A percentile compares a stretch with the other conserved stretches of the same genome.
phyloP scores from a whole-genome alignment of 805 yeast genomes.

The Myxozyma geophila region DNA sequence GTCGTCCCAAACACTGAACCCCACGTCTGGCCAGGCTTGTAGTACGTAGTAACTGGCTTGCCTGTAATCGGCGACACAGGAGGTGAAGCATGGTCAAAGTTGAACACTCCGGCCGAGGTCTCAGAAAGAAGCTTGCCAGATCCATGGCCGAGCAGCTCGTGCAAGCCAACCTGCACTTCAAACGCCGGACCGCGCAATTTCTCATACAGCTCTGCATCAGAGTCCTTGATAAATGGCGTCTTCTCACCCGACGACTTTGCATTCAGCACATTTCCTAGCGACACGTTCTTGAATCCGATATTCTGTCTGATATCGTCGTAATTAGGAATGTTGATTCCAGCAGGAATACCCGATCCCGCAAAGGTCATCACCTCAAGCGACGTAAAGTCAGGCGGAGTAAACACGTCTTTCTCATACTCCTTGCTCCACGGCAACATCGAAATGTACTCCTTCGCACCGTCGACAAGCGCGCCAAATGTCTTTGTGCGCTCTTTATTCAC shows the following conservation, averaged over 20 bases:
- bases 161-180: conserved; percentile 93
- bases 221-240: conserved; percentile 64
- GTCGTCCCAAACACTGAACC: conserved; percentile 79
- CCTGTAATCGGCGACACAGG: conserved; percentile 63
- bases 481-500: conserved; percentile 85
- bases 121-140: conserved; percentile 78
- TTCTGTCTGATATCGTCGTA: conserved; percentile 86
- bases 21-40: conserved; percentile 87
- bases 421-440: conserved; percentile 75
- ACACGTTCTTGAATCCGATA: conserved; percentile 86
- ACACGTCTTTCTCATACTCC: conserved; percentile 78
- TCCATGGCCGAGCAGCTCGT: conserved; percentile 90
- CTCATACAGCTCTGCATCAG: conserved; percentile 61
- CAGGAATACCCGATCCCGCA: conserved; percentile 89
- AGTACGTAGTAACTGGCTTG: conserved; percentile 67
- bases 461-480: conserved; percentile 73
- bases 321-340: conserved; percentile 91
- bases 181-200: conserved; percentile 70
- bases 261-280: conserved; percentile 81
- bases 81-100: conserved; percentile 68
- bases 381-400: conserved; percentile 91
- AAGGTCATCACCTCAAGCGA: conserved; percentile 87
- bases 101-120: conserved; percentile 64
- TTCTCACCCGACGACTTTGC: conserved; percentile 73
- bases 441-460: conserved; percentile 67